These are phyloP conservation scores for Metschnikowia borealis DNA, from an alignment of 805 yeast genomes.

Conservation along the genomic window DNA sequence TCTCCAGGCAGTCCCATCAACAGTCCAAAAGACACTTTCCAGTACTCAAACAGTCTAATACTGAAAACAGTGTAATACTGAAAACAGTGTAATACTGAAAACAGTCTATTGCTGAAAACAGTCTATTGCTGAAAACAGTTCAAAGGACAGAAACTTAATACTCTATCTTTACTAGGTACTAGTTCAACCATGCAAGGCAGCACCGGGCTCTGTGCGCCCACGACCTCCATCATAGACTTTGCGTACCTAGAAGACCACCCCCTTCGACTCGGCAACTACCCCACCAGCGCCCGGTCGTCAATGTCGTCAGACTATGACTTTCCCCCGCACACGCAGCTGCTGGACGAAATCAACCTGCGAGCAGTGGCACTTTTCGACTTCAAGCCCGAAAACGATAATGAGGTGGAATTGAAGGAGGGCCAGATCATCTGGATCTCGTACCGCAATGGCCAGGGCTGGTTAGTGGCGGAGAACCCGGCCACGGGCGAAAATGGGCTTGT, in stretches of 20 bases:
- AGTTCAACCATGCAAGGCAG: not conserved
- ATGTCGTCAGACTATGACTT: conserved; percentile 11
- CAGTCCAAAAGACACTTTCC: too few species aligned
- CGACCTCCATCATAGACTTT: conserved; percentile 65
- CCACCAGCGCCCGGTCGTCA: conserved; percentile 9
- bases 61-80: too few species aligned
- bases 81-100: too few species aligned
- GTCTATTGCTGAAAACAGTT: too few species aligned
- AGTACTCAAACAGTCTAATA: too few species aligned
- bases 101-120: too few species aligned
- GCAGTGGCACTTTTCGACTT: conserved; percentile 91
- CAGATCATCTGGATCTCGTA: conserved; percentile 82
- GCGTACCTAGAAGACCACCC: conserved; percentile 74
- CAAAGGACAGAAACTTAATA: too few species aligned
- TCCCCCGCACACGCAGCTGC: conserved; percentile 11
- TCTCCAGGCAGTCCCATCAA: too few species aligned
- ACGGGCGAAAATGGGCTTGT: conserved; percentile 86
- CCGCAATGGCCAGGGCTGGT: conserved; percentile 98
- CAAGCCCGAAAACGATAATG: conserved; percentile 91
- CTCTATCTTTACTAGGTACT: not conserved
- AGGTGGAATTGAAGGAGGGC: conserved; percentile 71
- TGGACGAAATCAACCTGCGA: conserved; percentile 42
- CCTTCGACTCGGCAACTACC: conserved; percentile 55
- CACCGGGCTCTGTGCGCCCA: conserved; percentile 26
- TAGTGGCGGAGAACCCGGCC: conserved; percentile 79